Percentiles rank a stretch among this genome's conserved stretches.
Evolutionary conservation across 1,284 basidiomycete species (phyloP).

Genomic region (Leccinum proliferum): DNA sequence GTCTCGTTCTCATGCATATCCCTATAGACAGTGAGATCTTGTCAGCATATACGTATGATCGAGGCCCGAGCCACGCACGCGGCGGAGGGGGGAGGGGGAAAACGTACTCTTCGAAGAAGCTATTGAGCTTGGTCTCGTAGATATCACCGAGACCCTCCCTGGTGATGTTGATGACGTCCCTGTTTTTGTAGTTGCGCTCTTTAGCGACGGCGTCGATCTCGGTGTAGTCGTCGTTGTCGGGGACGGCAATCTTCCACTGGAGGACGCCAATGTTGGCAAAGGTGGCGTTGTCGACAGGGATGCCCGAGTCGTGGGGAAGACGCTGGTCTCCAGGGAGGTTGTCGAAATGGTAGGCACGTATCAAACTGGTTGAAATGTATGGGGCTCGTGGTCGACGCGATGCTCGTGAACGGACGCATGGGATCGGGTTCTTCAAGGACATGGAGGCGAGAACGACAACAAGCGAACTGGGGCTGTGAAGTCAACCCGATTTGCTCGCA

Average conservation of each 20-base stretch:
- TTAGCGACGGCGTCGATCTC: slow-evolving; percentile 56
- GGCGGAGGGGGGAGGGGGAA: background rate
- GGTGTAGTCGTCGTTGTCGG: slow-evolving; percentile 37
- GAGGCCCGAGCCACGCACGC: too few relatives aligned
- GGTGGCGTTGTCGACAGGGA: slow-evolving; percentile 41
- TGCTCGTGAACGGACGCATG: slow-evolving; percentile 72
- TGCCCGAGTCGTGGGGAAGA: slow-evolving; percentile 65
- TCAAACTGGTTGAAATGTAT: slow-evolving; percentile 23
- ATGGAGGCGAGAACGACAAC: slow-evolving; percentile 16
- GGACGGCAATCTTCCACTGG: slow-evolving; percentile 51
- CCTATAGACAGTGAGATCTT: slow-evolving; percentile 31
- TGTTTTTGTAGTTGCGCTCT: slow-evolving; percentile 71
- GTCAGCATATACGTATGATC: slow-evolving; percentile 3
- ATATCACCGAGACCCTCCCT: slow-evolving; percentile 56
- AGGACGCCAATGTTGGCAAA: slow-evolving; percentile 58
- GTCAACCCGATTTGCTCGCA: slow-evolving; percentile 26
- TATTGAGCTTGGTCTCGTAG: slow-evolving; percentile 76
- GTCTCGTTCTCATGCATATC: slow-evolving; percentile 88
- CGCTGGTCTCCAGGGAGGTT: slow-evolving; percentile 73
- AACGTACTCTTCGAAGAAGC: slow-evolving; percentile 75
- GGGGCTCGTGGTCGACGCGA: slow-evolving; percentile 38
- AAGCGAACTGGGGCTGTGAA: slow-evolving; percentile 14
- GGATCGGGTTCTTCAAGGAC: slow-evolving; percentile 50
- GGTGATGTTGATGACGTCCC: slow-evolving; percentile 71
- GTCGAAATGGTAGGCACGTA: slow-evolving; percentile 83